Evolutionary conservation across 306 rosid genomes (phyloP), one percentile per base, ranked within the genome.

Genomic region (Malus sieversii): DNA sequence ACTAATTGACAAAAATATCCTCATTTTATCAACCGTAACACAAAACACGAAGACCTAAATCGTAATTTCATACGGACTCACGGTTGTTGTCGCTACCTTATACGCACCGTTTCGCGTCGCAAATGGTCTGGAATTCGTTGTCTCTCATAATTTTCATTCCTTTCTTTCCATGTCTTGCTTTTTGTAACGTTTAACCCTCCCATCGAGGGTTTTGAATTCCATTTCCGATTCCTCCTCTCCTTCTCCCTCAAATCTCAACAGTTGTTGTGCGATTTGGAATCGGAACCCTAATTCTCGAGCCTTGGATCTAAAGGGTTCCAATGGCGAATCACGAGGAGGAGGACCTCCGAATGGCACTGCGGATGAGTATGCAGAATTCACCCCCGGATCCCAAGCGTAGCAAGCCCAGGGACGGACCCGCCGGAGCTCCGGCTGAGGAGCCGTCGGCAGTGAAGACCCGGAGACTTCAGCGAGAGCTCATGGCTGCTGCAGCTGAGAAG

Each of bases 401-500:
- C 76, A 94, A 91, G 80, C 96, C 94, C 2, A 73, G 88, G 57
- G 98, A 94, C 62, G 84, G 75, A 7, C 84, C 80, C 1, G 42
- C 83, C 42, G 96, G 86, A 53, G 75, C 77, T 62, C 85, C 78
- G 77, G 62, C 87, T 80, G 89, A 83, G 42, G 95, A 86, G 59
- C 87, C 91, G 5, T 85, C 89, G 67, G 97, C 92, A 63, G 82
- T 82, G 8, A 89, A 83, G 85, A 87, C 68, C 30, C 89, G 92
- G 51, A 84, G 91, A 32, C 44, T 87, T 76, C 97, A 92, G 83
- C 83, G 97, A 13, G 98, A 95, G 79, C 96, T 90, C 57, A 92
- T 86, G 97, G 98, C 97, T 8, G 91, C 97, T 25, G 98, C 98
- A 3, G 97, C 97, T 3, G 98, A 95, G 88, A 95, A 89, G 92